Conservation (phyloP, 2,329 filamentous ascomycete species). For the Fusarium sp. region DNA sequence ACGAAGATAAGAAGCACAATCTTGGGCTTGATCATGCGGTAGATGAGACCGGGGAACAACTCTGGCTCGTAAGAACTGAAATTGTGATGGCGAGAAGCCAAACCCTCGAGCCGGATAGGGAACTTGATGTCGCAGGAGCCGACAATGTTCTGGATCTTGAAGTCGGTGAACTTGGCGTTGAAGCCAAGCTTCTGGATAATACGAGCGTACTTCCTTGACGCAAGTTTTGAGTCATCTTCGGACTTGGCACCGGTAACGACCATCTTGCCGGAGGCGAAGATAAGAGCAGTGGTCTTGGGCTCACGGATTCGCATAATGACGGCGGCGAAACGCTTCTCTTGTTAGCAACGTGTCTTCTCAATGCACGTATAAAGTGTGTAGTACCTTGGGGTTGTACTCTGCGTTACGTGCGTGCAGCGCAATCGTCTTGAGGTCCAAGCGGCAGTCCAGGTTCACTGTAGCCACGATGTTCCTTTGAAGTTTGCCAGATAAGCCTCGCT, state of each 20-base stretch:
- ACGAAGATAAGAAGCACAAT: slow-evolving; percentile 98
- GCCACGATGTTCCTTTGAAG: slow-evolving; percentile 93
- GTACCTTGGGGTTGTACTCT: slow-evolving; percentile 98
- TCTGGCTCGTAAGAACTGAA: slow-evolving; percentile 99
- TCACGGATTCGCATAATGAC: slow-evolving; percentile 99
- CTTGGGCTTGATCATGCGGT: slow-evolving; percentile 99
- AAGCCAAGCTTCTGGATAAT: slow-evolving; percentile 99
- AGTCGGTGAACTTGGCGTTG: slow-evolving; percentile 99
- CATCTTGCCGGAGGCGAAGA: slow-evolving; percentile 99
- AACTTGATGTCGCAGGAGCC: slow-evolving; percentile 99
- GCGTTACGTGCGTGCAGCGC: slow-evolving; percentile 97
- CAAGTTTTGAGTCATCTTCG: slow-evolving; percentile 97
- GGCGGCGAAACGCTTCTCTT: slow-evolving; percentile 87
- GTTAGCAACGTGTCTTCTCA: slow-evolving; percentile 47
- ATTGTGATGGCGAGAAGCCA: slow-evolving; percentile 97
- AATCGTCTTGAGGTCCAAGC: slow-evolving; percentile 98
- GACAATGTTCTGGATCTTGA: slow-evolving; percentile 99
- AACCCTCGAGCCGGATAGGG: slow-evolving; percentile 93
- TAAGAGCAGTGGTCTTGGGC: slow-evolving; percentile 96
- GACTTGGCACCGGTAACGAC: slow-evolving; percentile 98
- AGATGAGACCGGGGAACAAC: slow-evolving; percentile 98
- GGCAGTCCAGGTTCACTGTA: slow-evolving; percentile 97
- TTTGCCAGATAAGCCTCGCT: slow-evolving; percentile 64
- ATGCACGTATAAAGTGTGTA: slow-evolving; percentile 47
- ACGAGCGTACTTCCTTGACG: slow-evolving; percentile 95